A percentile compares a stretch with the other conserved stretches of the same genome.
These are phyloP conservation scores for Hondaea fermentalgiana DNA, from an alignment of 108 stramenopile genomes.

Conservation along the genomic window DNA sequence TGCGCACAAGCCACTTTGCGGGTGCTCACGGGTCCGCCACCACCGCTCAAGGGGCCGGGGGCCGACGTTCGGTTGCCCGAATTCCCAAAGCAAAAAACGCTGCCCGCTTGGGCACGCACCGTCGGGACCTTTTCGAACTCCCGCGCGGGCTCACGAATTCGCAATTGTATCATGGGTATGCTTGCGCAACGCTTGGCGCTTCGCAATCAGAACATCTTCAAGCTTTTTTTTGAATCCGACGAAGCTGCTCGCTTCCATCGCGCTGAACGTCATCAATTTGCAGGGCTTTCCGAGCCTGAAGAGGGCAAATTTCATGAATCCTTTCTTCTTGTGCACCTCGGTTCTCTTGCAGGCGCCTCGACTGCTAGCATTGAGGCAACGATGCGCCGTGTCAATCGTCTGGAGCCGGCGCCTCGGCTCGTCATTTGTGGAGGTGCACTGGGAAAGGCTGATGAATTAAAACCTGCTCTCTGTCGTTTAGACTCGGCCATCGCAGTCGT, in stretches of 20 bases:
- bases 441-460: not conserved
- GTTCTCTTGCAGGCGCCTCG: not conserved
- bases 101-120: not conserved
- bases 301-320: not conserved
- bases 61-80: not conserved
- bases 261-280: not conserved
- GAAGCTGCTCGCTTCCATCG: not conserved
- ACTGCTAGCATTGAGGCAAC: not conserved
- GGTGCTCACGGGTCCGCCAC: not conserved
- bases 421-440: not conserved
- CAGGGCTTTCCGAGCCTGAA: not conserved
- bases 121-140: not conserved
- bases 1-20: not conserved
- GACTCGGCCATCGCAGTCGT: not conserved
- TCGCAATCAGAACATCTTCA: not conserved
- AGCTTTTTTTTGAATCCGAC: not conserved
- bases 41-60: not conserved
- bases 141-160: not conserved
- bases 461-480: not conserved
- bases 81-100: not conserved
- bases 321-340: not conserved
- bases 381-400: not conserved
- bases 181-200: not conserved
- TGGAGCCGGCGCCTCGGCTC: not conserved
- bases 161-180: not conserved